Evolutionary conservation across 441 rosid species (phyloP), one percentile per base, ranked within the genome.

Genomic region (Euphorbia celastroides): DNA sequence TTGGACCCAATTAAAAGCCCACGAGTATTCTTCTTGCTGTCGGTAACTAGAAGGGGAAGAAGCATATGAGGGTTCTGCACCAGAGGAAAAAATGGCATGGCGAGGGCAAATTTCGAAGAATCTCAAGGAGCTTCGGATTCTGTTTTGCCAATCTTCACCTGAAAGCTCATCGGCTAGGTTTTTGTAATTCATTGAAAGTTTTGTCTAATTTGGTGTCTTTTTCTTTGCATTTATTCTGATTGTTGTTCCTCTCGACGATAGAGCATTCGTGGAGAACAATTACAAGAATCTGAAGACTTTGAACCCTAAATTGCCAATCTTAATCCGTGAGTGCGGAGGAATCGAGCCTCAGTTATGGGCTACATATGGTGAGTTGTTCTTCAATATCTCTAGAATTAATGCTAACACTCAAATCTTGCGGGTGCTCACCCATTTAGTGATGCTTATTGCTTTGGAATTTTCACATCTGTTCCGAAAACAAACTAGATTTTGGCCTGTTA

Each of bases 331-430:
- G 75, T 81, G 89, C 79, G 77, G 76, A 11, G 88, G 91, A 56
- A 77, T 84, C 68, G 81, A 85, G 70, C 97, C 99, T 64, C 92
- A 91, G 81, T 69, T 93, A 56, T 93, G 99, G 99, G 99, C 94
- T 31, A 79, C 95, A 93, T 93, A 85, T 61, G 93, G 96, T 91
- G 84, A 27, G 52, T 42, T 5, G 1, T 25, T 46, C 26, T 20
- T 19, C 23, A 3, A 4, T 46, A 46, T 14, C 7, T 46, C 38
- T 3, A 59, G 11, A 8, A 25, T 5, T 56, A 12, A 5, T 28
- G 17, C 61, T 57, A 27, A 57, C 30, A 13, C 4, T 9, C 36
- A 27, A 31, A 56, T 26, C 16, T n/a, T 26, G 3, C 16, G 5
- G 23, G 7, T 50, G 23, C 22, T 50, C 23, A 5, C 27, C 27